Percentiles rank a stretch among this genome's conserved stretches.
Conservation (phyloP, 2,329 filamentous ascomycete genomes). For the Sphaerulina populicola region DNA sequence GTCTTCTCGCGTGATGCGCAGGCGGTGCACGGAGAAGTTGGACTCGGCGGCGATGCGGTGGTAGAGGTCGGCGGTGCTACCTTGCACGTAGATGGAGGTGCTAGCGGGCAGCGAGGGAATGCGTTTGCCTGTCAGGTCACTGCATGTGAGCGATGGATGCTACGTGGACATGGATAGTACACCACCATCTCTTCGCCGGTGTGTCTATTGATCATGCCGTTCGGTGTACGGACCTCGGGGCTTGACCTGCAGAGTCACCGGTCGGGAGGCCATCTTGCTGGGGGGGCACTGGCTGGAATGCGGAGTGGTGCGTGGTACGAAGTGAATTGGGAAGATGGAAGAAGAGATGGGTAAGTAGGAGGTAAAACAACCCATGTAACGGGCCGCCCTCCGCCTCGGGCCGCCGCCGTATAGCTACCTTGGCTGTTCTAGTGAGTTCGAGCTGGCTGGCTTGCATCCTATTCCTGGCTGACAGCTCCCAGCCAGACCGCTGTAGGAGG, state of each 20-base stretch:
- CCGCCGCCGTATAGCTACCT: no score
- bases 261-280: slow-evolving; percentile 36
- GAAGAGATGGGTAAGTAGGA: no score
- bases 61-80: slow-evolving; percentile 50
- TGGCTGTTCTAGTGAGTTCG: no score
- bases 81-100: slow-evolving; percentile 45
- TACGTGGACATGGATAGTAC: no score
- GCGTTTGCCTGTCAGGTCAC: slow-evolving; percentile 46
- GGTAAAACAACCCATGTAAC: no score
- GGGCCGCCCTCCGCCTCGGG: no score
- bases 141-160: slow-evolving; percentile 1
- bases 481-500: no score
- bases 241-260: slow-evolving; percentile 39
- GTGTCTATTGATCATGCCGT: background rate
- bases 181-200: background rate
- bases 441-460: no score
- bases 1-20: slow-evolving; percentile 57
- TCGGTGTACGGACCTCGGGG: slow-evolving; percentile 35
- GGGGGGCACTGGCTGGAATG: background rate
- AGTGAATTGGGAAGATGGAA: background rate
- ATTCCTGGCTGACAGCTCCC: no score
- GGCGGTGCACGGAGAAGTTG: slow-evolving; percentile 49
- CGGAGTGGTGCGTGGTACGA: background rate
- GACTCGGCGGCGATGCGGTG: slow-evolving; percentile 47
- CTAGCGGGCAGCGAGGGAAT: slow-evolving; percentile 53